A percentile compares a stretch with the other conserved stretches of the same genome.
Conservation (phyloP, 768 basidiomycete species). For the Kwoniella bestiolae region DNA sequence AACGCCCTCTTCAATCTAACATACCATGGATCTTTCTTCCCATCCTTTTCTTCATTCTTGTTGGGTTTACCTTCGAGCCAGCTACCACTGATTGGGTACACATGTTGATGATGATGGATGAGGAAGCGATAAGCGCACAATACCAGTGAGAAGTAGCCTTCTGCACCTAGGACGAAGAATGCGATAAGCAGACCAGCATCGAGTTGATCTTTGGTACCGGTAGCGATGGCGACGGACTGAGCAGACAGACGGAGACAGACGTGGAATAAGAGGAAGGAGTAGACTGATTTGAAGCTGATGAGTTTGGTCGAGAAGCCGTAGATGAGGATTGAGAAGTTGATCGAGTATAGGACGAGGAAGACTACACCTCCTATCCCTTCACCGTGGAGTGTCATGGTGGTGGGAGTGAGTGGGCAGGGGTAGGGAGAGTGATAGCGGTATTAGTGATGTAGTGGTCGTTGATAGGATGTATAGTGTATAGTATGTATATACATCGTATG, state of each 20-base stretch:
- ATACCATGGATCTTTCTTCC: constrained; percentile 20
- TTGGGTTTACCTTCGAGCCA: constrained; percentile 28
- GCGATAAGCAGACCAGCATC: constrained; percentile 32
- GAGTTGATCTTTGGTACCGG: constrained; percentile 30
- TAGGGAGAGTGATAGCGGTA: too few relatives aligned
- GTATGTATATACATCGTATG: too few relatives aligned
- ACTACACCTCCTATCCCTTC: constrained; percentile 28
- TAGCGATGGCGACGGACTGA: constrained; percentile 28
- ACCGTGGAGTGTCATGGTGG: constrained; percentile 13
- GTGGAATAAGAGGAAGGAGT: constrained; percentile 37
- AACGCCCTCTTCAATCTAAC: constrained; percentile 13
- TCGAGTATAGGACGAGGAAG: constrained; percentile 28
- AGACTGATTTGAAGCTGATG: constrained; percentile 33
- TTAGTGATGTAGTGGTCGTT: too few relatives aligned
- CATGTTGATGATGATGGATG: constrained; percentile 33
- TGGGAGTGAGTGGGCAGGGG: neutral
- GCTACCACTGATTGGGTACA: constrained; percentile 19
- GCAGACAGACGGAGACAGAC: constrained; percentile 32
- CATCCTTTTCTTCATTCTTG: constrained; percentile 16
- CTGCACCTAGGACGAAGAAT: constrained; percentile 36
- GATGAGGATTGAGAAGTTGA: constrained; percentile 29
- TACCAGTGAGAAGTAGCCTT: constrained; percentile 39
- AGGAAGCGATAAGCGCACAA: constrained; percentile 37
- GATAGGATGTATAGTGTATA: too few relatives aligned
- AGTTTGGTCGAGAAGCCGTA: constrained; percentile 25